Base-by-base conservation (phyloP, 495 filamentous ascomycete species). In the Mytilinidion resinicola region DNA sequence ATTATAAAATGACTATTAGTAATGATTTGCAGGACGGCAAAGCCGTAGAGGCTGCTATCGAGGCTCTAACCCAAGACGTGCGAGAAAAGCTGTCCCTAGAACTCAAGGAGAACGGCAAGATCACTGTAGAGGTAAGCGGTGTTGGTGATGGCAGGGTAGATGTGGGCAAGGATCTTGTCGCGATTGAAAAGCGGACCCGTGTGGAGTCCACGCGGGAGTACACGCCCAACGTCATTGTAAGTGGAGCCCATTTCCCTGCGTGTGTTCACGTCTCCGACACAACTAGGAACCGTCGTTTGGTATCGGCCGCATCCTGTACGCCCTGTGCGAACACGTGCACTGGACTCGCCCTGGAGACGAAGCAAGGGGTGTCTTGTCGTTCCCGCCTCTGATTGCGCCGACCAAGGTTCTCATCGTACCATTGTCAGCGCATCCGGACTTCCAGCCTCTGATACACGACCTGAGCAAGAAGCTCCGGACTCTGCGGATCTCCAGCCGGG, bases 251-350 rank as follows among this genome's bases (percentile, higher is more conserved):
- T 9, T 43, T 43, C 41, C 41, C 41, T 43, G 17, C 17, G 4
- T 43, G 41, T 43, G 17, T 1, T 43, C 14, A 43, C 41, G 8
- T n/a, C 41, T 43, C 14, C 8, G 17, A 19, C 14, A 64, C 30
- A 53, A 90, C 33, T 89, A 91, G 55, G 87, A 92, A 73, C 88
- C 88, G 0, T 90, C 88, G 9, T 92, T 92, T 66, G 87, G 88
- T 73, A 89, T 92, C 62, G 88, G 88, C 49, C 80, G 88, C 50
- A 89, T 91, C 38, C 69, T 91, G 49, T 90, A 90, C 75, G 82
- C 21, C 82, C 71, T 90, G 64, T 82, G 89, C 53, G 88, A 92
- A 74, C 88, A 92, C 70, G 78, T 77, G 62, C 91, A 87, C 77
- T 92, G 87, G 88, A 82, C 78, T 34, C 79, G 86, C 46, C 74